phyloP scores from a whole-genome alignment of 805 yeast genomes.

The Starmerella apicola region DNA sequence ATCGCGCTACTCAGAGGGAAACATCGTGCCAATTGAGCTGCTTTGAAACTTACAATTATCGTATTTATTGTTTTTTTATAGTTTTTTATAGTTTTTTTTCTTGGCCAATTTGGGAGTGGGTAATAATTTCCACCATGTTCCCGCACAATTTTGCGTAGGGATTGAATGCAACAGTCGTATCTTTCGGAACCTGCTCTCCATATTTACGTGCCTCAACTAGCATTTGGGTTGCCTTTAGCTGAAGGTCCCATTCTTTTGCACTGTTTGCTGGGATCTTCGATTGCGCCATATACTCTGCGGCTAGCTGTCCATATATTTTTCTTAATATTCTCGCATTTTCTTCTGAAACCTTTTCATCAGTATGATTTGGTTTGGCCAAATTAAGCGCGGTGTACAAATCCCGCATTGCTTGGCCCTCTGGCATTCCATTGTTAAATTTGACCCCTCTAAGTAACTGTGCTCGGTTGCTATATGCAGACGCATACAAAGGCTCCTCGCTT shows the following conservation, averaged over 20 bases:
- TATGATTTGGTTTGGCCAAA: not conserved
- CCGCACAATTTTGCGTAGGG: slow-evolving; percentile 30
- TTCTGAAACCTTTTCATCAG: slow-evolving; percentile 17
- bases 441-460: slow-evolving; percentile 21
- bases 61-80: no score
- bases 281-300: slow-evolving; percentile 21
- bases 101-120: no score
- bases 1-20: no score
- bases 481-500: slow-evolving; percentile 22
- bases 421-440: not conserved
- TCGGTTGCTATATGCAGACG: slow-evolving; percentile 28
- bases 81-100: no score
- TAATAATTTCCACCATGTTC: slow-evolving; percentile 22
- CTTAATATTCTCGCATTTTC: slow-evolving; percentile 26
- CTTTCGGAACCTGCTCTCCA: slow-evolving; percentile 25
- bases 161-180: slow-evolving; percentile 23
- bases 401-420: not conserved
- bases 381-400: not conserved
- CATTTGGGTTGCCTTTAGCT: slow-evolving; percentile 24
- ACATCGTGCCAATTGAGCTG: no score
- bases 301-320: slow-evolving; percentile 26
- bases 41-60: no score
- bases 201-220: slow-evolving; percentile 23
- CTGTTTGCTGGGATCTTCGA: slow-evolving; percentile 12
- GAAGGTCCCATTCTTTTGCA: slow-evolving; percentile 21